Base-by-base conservation (phyloP, 2,329 filamentous ascomycete genomes). In the Pseudocercospora fuligena region DNA sequence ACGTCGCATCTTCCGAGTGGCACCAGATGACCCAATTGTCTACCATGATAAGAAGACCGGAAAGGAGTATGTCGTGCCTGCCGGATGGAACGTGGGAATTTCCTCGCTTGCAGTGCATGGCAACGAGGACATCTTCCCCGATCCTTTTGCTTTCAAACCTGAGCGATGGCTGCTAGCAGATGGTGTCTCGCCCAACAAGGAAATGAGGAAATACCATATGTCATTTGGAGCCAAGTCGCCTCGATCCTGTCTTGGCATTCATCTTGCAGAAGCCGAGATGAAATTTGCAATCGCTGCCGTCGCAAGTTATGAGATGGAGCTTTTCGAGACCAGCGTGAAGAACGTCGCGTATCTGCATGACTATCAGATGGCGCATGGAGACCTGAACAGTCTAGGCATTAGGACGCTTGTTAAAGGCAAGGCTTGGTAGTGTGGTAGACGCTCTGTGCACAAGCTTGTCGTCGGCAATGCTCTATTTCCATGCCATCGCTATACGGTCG, bases 241-340 rank as follows among this genome's bases (percentile, higher is more conserved):
- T 6, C 21, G 75, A 72, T 19, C 72, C 72, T 64, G 77, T 72
- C 66, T 79, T 70, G 66, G 66, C 70, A 31, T 75, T 73, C 31
- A 77, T 73, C 59, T 80, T 8, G 78, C 78, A 4, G 77, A 76
- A 72, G 73, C 73, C 16, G 78, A 79, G 63, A 63, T 79, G 16
- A 74, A 76, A 23, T 71, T 78, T 8, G 69, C 68, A 3, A 71
- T 78, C 21, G 77, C 64, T 2, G 64, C 64, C 5, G 73, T 3
- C 69, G 74, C n/a, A 5, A 74, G 76, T 43, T 78, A 79, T 56
- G 73, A 78, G 25, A 60, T 79, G 63, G 64, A 70, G n/a, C 63
- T 76, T 5, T 71, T 69, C 49, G 67, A 72, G 60, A 74, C 71
- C 1, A 66, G 63, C 11, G 63, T 67, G 43, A 61, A 66, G 56